A percentile compares a stretch with the other conserved stretches of the same genome.
These are phyloP conservation scores for Inosperma sp. DNA, from an alignment of 768 basidiomycete genomes.

Conservation along the genomic window DNA sequence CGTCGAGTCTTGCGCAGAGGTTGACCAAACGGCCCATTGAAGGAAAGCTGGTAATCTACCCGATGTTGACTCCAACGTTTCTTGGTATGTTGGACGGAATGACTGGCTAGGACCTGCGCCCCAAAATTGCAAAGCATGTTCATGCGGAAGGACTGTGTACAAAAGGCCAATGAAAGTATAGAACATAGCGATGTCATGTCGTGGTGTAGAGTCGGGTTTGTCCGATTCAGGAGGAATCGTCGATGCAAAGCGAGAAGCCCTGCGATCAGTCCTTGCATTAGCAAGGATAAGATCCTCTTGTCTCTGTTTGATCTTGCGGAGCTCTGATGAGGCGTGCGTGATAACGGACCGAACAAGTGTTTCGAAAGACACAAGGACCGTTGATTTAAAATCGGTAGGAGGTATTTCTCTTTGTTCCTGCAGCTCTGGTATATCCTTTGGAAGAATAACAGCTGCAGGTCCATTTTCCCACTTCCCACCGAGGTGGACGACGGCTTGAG, in stretches of 20 bases:
- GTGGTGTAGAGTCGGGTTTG: conserved; percentile 41
- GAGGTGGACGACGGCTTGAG: conserved; percentile 53
- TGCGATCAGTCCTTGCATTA: conserved; percentile 58
- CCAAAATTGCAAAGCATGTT: conserved; percentile 86
- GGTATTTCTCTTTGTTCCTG: conserved; percentile 45
- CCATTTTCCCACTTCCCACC: conserved; percentile 39
- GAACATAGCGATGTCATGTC: conserved; percentile 81
- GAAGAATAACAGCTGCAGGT: conserved; percentile 32
- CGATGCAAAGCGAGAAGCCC: conserved; percentile 46
- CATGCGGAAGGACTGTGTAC: conserved; percentile 67
- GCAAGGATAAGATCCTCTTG: conserved; percentile 83
- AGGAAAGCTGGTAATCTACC: conserved; percentile 53
- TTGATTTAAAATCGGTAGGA: conserved; percentile 47
- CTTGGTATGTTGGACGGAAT: conserved; percentile 46
- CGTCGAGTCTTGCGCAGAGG: conserved; percentile 63
- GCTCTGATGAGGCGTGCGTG: conserved; percentile 72
- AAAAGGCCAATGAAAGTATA: conserved; percentile 81
- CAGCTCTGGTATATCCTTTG: conserved; percentile 34
- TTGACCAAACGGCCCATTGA: conserved; percentile 88
- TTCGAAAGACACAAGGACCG: conserved; percentile 63
- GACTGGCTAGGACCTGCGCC: conserved; percentile 50
- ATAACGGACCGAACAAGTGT: conserved; percentile 65
- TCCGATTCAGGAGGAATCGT: conserved; percentile 40
- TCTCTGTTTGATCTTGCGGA: conserved; percentile 81
- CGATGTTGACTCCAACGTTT: conserved; percentile 54